Evolutionary conservation across 805 yeast species (phyloP), one percentile per base, ranked within the genome.

Genomic region (Lipomyces spencermartinsiae): DNA sequence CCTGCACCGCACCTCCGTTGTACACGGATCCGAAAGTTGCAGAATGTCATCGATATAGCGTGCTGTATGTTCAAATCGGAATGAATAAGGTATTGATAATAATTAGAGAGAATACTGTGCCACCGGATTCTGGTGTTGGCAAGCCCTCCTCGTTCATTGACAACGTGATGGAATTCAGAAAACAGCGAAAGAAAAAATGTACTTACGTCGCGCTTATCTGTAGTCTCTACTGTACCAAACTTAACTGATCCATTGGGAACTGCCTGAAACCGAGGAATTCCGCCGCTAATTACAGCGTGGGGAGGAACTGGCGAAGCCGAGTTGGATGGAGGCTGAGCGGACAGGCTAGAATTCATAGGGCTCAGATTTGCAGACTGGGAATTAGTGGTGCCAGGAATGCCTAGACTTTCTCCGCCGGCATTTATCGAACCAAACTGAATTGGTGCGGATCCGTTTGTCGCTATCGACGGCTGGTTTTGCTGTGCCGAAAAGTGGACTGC

Each of bases 361-460:
- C 49, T n/a, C 49, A 43, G 49, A 7, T 43, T 43, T n/a, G 22
- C 49, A 43, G 49, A 16, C 7, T 43, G 49, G 22, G 49, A n/a
- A 43, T 43, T 43, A n/a, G 49, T n/a, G 16, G 49, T 9, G 5
- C 49, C 49, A 14, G 49, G 22, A 16, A 43, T 9, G 1, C 49
- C 49, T 22, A 53, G n/a, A 16, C 56, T 57, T 16, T 53, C 33
- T 25, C 64, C 61, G 59, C 54, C 46, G 16, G 64, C 61, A 31
- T 61, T 61, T 43, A 70, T 68, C 3, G 73, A 62, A 29, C 73
- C 73, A 54, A 70, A 70, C 62, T 66, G 73, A 37, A 70, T 65
- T 8, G 67, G 61, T 7, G 65, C 64, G 10, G 66, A 58, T 9
- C 59, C 65, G 19, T 33, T 33, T 9, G 60, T 56, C 31, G 54